Evolutionary conservation across 2,329 filamentous ascomycete genomes (phyloP), one percentile per base, ranked within the genome.

Genomic region (Cladosporium sp.): DNA sequence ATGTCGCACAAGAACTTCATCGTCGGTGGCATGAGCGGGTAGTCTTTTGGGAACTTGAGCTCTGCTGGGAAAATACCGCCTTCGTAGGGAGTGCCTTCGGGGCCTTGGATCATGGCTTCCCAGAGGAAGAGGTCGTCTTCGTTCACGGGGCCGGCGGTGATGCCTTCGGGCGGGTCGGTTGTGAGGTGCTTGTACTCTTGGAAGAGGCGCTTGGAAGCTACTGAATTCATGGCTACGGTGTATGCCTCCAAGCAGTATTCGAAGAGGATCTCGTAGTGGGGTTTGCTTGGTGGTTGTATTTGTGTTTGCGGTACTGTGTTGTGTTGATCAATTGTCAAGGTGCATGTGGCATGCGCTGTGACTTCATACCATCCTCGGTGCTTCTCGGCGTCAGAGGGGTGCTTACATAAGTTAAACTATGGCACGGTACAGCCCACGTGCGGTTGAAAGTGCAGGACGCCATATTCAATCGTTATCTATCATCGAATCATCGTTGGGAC

Each of bases 121-220:
- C 94, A 99, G 69, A 90, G 80, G 68, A 97, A 89, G 71, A 97
- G 86, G 77, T 99, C 91, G 73, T 97, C 94, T 79, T 99, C 94
- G 63, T 84, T 89, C 60, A 97, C 80, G 34, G 94, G 94, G 19
- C 94, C 94, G 15, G 94, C 94, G 59, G 90, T 96, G 77, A 99
- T 97, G 73, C 94, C 94, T 61, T 97, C 93, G n/a, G 93, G 93
- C 0, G 93, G 91, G 75, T 95, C 94, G 70, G 91, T 93, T 62
- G 91, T 94, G 62, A 99, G 87, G 62, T 89, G 86, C 71, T 90
- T 90, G 81, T 99, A 99, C 80, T 99, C 94, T 77, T 93, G 90
- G 73, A 97, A 91, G 66, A 99, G 89, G 40, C 94, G 91, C 66
- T 86, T 86, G 39, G 83, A 81, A 44, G 84, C 84, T 28, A 85